Percentiles rank a stretch among this genome's conserved stretches.
Evolutionary conservation across 1,139 yeast species (phyloP).

Genomic region (Taphrina betulina): DNA sequence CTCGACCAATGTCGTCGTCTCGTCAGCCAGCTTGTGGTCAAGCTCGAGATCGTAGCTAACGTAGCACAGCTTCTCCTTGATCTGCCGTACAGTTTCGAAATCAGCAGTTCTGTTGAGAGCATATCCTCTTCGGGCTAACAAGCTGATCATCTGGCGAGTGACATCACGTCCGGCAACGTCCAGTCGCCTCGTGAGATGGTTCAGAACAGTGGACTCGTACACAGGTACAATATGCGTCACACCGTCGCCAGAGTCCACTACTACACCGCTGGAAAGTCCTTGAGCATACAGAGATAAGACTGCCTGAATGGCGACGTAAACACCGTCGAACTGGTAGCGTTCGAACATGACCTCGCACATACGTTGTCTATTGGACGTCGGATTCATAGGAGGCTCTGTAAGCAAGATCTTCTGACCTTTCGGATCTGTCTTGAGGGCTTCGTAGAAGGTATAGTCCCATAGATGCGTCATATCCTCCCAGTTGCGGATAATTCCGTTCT

Average conservation of each 20-base stretch:
- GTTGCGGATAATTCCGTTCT: conserved; percentile 92
- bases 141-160: conserved; percentile 85
- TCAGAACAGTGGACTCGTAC: conserved; percentile 90
- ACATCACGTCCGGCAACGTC: conserved; percentile 99
- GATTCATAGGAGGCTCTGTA: conserved; percentile 98
- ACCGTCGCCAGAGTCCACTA: conserved; percentile 92
- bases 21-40: conserved; percentile 83
- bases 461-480: conserved; percentile 99
- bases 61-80: conserved; percentile 92
- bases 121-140: conserved; percentile 90
- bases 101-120: conserved; percentile 98
- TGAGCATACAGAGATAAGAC: conserved; percentile 96
- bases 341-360: conserved; percentile 99
- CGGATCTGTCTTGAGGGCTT: conserved; percentile 76
- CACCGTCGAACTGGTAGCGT: conserved; percentile 91
- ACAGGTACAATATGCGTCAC: conserved; percentile 98
- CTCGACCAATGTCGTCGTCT: conserved; percentile 90
- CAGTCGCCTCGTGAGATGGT: conserved; percentile 84
- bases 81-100: conserved; percentile 96
- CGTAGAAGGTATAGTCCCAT: conserved; percentile 97
- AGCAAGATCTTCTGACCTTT: conserved; percentile 76
- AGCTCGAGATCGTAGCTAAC: conserved; percentile 90
- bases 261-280: conserved; percentile 88
- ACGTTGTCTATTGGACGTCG: conserved; percentile 82
- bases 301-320: conserved; percentile 97